Evolutionary conservation across 2,329 filamentous ascomycete genomes (phyloP), one percentile per base, ranked within the genome.

Genomic region (Fusarium lyarnte): DNA sequence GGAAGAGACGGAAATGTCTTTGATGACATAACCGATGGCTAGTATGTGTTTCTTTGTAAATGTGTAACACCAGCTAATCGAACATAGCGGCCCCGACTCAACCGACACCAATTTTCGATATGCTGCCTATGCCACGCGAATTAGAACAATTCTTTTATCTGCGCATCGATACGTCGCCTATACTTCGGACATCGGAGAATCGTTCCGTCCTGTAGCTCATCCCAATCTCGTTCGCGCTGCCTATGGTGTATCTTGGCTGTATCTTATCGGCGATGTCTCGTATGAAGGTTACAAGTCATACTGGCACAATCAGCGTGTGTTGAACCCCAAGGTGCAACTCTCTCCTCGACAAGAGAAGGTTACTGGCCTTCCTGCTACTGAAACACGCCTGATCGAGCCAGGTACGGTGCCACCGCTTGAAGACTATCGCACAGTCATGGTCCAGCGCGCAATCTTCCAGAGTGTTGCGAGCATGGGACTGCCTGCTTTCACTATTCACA

Each of bases 221-320:
- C 95, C 94, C 0, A 91, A 87, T 77, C 84, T 97, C 6, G 92
- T 99, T 16, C 89, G 92, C 66, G 86, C 89, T 52, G 96, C 96
- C 10, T 99, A 99, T 79, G 95, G 90, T 53, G 86, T 99, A 45
- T 97, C 94, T 4, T 98, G 96, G 96, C 86, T 93, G 16, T 99
- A 99, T 79, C 89, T 99, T 27, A 82, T 94, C 19, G 95, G 96
- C 53, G 96, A 99, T 79, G 95, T 98, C 52, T 87, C 89, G 38
- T 92, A 98, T 79, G 96, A 99, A 82, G 95, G 96, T 10, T 98
- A 97, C 86, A 97, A 98, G 80, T 92, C 95, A 12, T 98, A 98
- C 81, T 88, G 93, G 81, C 90, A 93, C 63, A 98, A 99, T 80
- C 93, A 96, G 81, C 88, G 89, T 42, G 86, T 90, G 2, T 82